phyloP scores from a whole-genome alignment of 441 rosid genomes.

The Flueggea neowawraea region DNA sequence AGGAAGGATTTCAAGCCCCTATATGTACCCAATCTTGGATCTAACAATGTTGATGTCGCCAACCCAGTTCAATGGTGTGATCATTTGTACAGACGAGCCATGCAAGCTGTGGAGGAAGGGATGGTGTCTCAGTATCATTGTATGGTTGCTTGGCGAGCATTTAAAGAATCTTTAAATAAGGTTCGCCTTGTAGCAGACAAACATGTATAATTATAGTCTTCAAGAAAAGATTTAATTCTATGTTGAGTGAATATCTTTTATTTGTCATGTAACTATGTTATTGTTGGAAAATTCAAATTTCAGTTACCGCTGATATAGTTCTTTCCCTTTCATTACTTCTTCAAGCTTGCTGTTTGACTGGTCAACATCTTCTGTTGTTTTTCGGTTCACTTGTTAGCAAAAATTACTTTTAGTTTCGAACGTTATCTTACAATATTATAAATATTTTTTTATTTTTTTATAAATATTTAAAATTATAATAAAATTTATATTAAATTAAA shows the following conservation, averaged over 20 bases:
- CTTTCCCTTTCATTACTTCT: too few species aligned
- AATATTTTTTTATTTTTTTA: too few species aligned
- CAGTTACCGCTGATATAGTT: too few species aligned
- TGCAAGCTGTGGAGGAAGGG: conserved; percentile 86
- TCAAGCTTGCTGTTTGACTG: too few species aligned
- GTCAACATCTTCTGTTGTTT: too few species aligned
- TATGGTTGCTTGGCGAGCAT: conserved; percentile 76
- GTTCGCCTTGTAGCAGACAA: conserved; percentile 67
- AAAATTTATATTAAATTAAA: too few species aligned
- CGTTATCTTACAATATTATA: too few species aligned
- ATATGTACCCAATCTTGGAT: conserved; percentile 50
- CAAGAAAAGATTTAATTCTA: conserved; percentile 6
- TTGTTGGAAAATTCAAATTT: too few species aligned
- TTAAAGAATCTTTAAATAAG: conserved; percentile 71
- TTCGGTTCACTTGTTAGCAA: too few species aligned
- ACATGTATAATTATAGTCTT: conserved; percentile 22
- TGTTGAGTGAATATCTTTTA: conserved; percentile 4
- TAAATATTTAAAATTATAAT: too few species aligned
- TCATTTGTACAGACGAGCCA: conserved; percentile 75
- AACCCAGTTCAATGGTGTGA: conserved; percentile 83
- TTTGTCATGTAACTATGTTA: not conserved
- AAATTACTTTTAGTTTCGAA: too few species aligned
- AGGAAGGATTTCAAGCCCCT: conserved; percentile 70
- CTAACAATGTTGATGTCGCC: conserved; percentile 44
- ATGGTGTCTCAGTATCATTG: conserved; percentile 68